Conservation (phyloP, 306 rosid genomes). For the Glycine soja region DNA sequence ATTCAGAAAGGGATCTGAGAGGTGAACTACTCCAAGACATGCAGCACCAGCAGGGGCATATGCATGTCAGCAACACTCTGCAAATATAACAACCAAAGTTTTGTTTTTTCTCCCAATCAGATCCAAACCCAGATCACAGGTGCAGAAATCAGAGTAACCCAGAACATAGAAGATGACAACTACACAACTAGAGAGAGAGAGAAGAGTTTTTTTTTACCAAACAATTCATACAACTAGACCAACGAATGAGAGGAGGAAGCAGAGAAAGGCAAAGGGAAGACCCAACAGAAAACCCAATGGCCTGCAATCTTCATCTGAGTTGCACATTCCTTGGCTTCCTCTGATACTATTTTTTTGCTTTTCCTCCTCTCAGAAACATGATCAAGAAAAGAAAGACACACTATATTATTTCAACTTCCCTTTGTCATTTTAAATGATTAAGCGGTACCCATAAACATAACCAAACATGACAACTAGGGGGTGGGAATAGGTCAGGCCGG, state of each 20-base stretch:
- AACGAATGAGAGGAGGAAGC: constrained; percentile 72
- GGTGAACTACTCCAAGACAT: constrained; percentile 89
- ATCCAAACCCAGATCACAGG: constrained; percentile 19
- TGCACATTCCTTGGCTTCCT: constrained; percentile 52
- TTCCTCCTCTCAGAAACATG: not conserved
- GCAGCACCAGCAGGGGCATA: constrained; percentile 85
- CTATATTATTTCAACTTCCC: not conserved
- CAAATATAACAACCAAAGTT: not conserved
- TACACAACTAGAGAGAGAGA: not conserved
- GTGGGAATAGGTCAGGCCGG: no score
- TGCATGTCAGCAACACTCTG: constrained; percentile 74
- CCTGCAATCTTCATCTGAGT: constrained; percentile 79
- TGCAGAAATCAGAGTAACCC: not conserved
- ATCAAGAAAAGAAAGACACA: not conserved
- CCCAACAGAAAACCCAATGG: constrained; percentile 90
- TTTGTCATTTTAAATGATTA: no score
- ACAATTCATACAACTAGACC: constrained; percentile 78
- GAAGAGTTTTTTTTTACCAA: constrained; percentile 55
- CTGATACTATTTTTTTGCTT: not conserved
- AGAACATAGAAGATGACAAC: not conserved
- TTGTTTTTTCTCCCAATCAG: constrained; percentile 1
- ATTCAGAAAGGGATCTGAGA: constrained; percentile 72
- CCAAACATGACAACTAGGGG: no score
- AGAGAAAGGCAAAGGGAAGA: constrained; percentile 83
- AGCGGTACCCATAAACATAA: no score